Evolutionary conservation across 1,284 basidiomycete species (phyloP).

Genomic region (Sanghuangporus weigelae): DNA sequence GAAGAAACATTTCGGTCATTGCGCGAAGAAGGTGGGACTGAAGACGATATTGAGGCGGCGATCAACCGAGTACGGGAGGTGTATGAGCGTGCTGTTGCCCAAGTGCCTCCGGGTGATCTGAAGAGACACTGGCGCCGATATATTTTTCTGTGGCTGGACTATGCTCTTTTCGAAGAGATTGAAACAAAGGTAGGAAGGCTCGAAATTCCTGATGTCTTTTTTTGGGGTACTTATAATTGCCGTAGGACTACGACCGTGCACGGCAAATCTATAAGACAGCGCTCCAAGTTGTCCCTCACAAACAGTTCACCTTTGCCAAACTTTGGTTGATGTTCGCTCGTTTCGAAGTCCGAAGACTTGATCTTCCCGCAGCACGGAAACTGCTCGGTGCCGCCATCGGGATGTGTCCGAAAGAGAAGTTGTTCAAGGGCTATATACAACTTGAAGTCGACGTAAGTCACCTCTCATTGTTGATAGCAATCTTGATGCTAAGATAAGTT

Average conservation of each 20-base stretch:
- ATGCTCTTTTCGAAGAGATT: slow-evolving; percentile 96
- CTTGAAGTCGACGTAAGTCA: slow-evolving; percentile 79
- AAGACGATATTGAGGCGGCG: slow-evolving; percentile 54
- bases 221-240: slow-evolving; percentile 11
- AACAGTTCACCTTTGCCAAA: slow-evolving; percentile 96
- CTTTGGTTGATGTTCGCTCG: slow-evolving; percentile 88
- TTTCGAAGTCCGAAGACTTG: slow-evolving; percentile 86
- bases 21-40: slow-evolving; percentile 64
- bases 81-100: slow-evolving; percentile 95
- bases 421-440: slow-evolving; percentile 94
- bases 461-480: neutral
- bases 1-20: slow-evolving; percentile 81
- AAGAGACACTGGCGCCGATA: slow-evolving; percentile 95
- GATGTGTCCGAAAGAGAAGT: slow-evolving; percentile 90
- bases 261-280: slow-evolving; percentile 93
- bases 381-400: slow-evolving; percentile 89
- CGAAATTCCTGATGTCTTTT: slow-evolving; percentile 2
- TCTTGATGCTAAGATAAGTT: slow-evolving; percentile 16
- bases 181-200: slow-evolving; percentile 69
- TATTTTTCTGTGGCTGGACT: slow-evolving; percentile 95
- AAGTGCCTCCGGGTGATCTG: slow-evolving; percentile 86
- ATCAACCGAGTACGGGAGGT: slow-evolving; percentile 78
- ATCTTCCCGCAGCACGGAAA: slow-evolving; percentile 84
- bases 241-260: slow-evolving; percentile 75
- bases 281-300: slow-evolving; percentile 87